Conservation (phyloP, 176 grass and related monocot genomes). For the Bothriochloa decipiens region DNA sequence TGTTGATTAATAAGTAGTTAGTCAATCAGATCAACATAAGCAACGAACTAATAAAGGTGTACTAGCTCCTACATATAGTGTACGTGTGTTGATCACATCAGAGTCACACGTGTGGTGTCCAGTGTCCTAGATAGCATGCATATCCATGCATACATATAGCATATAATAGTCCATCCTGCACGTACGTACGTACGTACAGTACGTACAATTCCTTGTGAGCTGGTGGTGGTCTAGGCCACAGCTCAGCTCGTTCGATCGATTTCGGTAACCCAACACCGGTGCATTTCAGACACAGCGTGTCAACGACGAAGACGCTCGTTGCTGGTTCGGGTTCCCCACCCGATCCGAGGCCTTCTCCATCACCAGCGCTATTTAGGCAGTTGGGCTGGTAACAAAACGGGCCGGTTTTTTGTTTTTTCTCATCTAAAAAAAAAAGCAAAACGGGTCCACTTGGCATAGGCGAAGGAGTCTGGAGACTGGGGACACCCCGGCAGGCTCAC, state of each 20-base stretch:
- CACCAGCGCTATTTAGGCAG: too few relatives aligned
- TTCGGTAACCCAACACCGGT: neutral
- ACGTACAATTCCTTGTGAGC: too few relatives aligned
- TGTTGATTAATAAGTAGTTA: neutral
- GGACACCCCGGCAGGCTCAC: slow-evolving; percentile 42
- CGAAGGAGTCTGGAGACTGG: neutral
- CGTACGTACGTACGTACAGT: neutral
- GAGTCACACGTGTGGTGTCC: slow-evolving; percentile 26
- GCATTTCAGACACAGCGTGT: neutral
- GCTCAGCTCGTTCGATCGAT: neutral
- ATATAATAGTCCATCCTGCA: neutral
- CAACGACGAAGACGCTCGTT: too few relatives aligned
- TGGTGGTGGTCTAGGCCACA: too few relatives aligned
- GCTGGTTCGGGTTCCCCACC: too few relatives aligned
- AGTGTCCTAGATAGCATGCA: too few relatives aligned
- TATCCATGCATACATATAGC: neutral
- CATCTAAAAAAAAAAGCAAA: too few relatives aligned
- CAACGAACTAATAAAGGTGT: neutral
- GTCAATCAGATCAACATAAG: neutral
- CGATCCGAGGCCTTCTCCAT: too few relatives aligned
- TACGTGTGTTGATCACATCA: neutral
- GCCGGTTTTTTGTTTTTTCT: too few relatives aligned
- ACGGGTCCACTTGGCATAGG: too few relatives aligned
- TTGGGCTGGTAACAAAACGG: too few relatives aligned
- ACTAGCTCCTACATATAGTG: too few relatives aligned